Base-by-base conservation (phyloP, 495 filamentous ascomycete genomes). In the Evernia prunastri region DNA sequence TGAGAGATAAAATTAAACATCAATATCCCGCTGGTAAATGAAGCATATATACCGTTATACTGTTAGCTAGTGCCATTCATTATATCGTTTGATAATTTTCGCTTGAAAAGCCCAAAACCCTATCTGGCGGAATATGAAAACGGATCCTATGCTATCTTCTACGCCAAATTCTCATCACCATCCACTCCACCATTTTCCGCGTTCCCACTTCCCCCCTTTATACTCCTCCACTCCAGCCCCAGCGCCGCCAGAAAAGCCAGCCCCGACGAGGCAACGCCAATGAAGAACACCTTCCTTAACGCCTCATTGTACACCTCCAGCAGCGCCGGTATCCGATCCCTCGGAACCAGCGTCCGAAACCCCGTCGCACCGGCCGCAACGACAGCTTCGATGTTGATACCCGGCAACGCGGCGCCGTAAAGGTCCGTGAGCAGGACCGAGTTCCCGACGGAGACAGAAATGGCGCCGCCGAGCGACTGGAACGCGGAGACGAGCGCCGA, bases 171-270 rank as follows among this genome's bases (percentile, higher is more conserved):
- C n/a, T n/a, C n/a, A n/a, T n/a, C n/a, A n/a, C n/a, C n/a, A n/a
- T n/a, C n/a, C n/a, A n/a, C n/a, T n/a, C n/a, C n/a, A n/a, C n/a
- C n/a, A n/a, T n/a, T n/a, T n/a, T 49, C 45, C 11, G 13, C 0
- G 10, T 49, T 12, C 0, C 27, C 5, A 1, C 31, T 53, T 53
- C 3, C 25, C 2, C 49, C 13, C 27, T 53, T 53, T 25, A 58
- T 5, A 37, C 56, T 58, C 63, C 71, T 78, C 82, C 83, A 86
- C 68, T 86, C 82, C 76, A 86, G 80, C 18, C 74, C 77, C 0
- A 83, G 64, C 0, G 81, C 74, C 6, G 76, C 79, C 7, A 84
- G 42, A 18, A 84, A 69, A 15, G 77, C 73, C 4, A 77, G 72
- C 58, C 82, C 80, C 1, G 78, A 74, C 8, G 84, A 67, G 12